A percentile compares a stretch with the other conserved stretches of the same genome.
phyloP scores from a whole-genome alignment of 371 early-diverging fungal genomes.

The Saksenaea oblongispora region DNA sequence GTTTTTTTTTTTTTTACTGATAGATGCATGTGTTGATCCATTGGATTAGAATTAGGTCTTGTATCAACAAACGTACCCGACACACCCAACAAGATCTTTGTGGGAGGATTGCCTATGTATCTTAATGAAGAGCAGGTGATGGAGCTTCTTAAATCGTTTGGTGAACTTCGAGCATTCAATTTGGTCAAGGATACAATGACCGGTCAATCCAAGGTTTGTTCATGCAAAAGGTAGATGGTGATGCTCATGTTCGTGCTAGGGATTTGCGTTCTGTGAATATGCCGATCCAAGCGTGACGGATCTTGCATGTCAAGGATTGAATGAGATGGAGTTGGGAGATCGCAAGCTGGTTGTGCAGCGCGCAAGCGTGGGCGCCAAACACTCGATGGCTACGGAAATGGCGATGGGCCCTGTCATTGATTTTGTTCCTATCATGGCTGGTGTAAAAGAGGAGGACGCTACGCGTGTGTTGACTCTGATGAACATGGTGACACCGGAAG shows the following conservation, averaged over 20 bases:
- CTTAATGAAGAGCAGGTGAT: slow-evolving; percentile 92
- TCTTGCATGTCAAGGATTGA: slow-evolving; percentile 91
- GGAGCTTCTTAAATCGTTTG: slow-evolving; percentile 92
- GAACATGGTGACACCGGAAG: slow-evolving; percentile 93
- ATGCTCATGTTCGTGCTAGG: slow-evolving; percentile 43
- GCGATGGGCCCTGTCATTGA: slow-evolving; percentile 15
- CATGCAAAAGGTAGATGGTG: not conserved
- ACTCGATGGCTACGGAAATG: slow-evolving; percentile 21
- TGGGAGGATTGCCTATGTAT: slow-evolving; percentile 91
- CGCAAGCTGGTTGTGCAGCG: slow-evolving; percentile 93
- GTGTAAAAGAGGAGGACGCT: slow-evolving; percentile 62
- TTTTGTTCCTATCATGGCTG: slow-evolving; percentile 16
- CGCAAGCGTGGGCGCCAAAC: slow-evolving; percentile 83
- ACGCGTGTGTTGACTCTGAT: slow-evolving; percentile 84
- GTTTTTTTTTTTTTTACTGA: not conserved
- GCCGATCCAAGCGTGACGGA: slow-evolving; percentile 88
- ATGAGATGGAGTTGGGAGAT: slow-evolving; percentile 95
- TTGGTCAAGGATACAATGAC: slow-evolving; percentile 85
- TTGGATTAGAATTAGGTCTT: too few species aligned
- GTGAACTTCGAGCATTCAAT: slow-evolving; percentile 89
- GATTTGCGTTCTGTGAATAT: slow-evolving; percentile 97
- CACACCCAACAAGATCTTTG: slow-evolving; percentile 91
- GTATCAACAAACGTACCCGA: slow-evolving; percentile 86
- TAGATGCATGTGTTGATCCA: not conserved
- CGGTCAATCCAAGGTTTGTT: slow-evolving; percentile 76